Percentiles rank a stretch among this genome's conserved stretches.
These are phyloP conservation scores for Hanseniaspora singularis DNA, from an alignment of 805 yeast species.

Conservation along the genomic window DNA sequence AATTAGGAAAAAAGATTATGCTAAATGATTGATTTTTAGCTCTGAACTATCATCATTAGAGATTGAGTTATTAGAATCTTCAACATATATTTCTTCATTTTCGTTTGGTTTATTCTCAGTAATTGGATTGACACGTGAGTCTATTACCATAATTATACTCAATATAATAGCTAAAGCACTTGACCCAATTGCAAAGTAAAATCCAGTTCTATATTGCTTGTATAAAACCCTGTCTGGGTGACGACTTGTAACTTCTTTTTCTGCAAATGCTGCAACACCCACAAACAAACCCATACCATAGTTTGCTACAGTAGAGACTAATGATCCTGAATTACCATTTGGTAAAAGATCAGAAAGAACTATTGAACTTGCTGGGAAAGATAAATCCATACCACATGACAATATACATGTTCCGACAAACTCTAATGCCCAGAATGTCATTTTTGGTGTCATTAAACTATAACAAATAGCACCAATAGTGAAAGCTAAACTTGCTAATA, in stretches of 20 bases:
- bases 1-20: too few species aligned
- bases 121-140: too few species aligned
- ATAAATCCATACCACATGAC: conserved; percentile 66
- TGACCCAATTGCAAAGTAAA: conserved; percentile 52
- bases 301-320: conserved; percentile 57
- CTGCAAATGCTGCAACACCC: conserved; percentile 62
- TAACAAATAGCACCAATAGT: conserved; percentile 32
- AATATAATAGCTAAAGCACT: too few species aligned
- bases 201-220: conserved; percentile 44
- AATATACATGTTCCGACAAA: conserved; percentile 45
- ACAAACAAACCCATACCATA: conserved; percentile 60
- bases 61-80: too few species aligned
- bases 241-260: conserved; percentile 28
- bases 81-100: too few species aligned
- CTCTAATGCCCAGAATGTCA: conserved; percentile 46
- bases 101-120: too few species aligned
- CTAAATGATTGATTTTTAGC: too few species aligned
- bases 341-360: conserved; percentile 51
- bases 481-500: conserved; percentile 43
- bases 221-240: conserved; percentile 22
- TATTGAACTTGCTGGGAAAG: conserved; percentile 64
- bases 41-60: too few species aligned
- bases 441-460: conserved; percentile 20
- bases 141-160: too few species aligned
- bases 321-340: conserved; percentile 56